Base-by-base conservation (phyloP, 805 yeast species). In the Saccharomycopsis capsularis region DNA sequence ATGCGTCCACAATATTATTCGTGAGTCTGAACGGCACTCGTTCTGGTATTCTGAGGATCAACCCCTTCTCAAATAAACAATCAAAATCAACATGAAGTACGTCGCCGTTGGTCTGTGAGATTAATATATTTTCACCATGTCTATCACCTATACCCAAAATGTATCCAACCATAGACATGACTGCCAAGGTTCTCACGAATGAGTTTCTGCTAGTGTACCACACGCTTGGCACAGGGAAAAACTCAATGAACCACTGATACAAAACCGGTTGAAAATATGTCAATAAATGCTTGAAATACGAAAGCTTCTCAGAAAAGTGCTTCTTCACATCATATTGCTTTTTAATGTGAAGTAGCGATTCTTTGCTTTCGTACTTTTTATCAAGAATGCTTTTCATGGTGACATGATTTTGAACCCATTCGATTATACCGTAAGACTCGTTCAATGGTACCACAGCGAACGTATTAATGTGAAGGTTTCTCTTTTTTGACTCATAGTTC, bases 111-210 rank as follows among this genome's bases (percentile, higher is more conserved):
- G 72, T 75, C 53, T 82, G 82, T 57, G 81, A 75, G 35, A 91
- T 68, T 47, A 93, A 66, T 19, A 93, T 78, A 60, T 93, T 93
- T 60, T 93, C 99, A 57, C 96, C 85, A 62, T 93, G 99, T 36
- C 99, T 73, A 64, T 93, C 99, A 22, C 99, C 99, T 44, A 93
- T 72, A 6, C 99, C 99, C 24, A 93, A 71, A 41, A 93, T 79
- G 61, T 86, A 87, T 0, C 99, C 99, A 3, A 91, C 95, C 71
- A 93, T 88, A 0, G 97, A 89, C 99, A 95, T 93, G 0, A 91
- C 98, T 0, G 97, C 96, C 24, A 85, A 71, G 0, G 96, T 80
- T 47, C 95, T 71, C 0, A 86, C 80, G 61, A 76, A 95, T 32
- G 73, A 70, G 43, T 81, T 82, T 48, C 98, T 68, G 1, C 91